phyloP scores from a whole-genome alignment of 2,329 filamentous ascomycete species.

The Fusarium miscanthi region DNA sequence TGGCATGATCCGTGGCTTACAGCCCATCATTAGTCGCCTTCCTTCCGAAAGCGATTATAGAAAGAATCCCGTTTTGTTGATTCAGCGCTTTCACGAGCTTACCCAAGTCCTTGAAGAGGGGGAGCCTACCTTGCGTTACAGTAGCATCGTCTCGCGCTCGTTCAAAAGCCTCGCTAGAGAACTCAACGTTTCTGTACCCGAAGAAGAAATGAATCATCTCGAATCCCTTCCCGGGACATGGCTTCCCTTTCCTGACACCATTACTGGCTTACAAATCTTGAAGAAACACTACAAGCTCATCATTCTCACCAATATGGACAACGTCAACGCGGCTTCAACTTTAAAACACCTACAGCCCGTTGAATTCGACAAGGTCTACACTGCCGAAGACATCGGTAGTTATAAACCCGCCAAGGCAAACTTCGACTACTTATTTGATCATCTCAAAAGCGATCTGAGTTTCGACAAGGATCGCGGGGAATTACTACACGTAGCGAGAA shows the following conservation, averaged over 20 bases:
- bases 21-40: not conserved
- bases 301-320: conserved; percentile 21
- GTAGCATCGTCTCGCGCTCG: not conserved
- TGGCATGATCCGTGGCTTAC: conserved; percentile 3
- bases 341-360: not conserved
- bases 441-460: not conserved
- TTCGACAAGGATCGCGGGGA: conserved; percentile 11
- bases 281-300: conserved; percentile 21
- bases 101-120: not conserved
- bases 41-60: not conserved
- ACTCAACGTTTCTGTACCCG: not conserved
- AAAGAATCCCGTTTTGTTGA: not conserved
- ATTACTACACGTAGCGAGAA: conserved; percentile 23
- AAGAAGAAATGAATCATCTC: not conserved
- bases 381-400: conserved; percentile 21
- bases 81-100: not conserved
- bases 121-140: conserved; percentile 5
- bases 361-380: conserved; percentile 16
- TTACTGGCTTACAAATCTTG: not conserved
- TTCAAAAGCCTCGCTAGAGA: conserved; percentile 5
- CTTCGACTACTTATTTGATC: conserved; percentile 16
- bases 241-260: conserved; percentile 6
- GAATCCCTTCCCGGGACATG: not conserved
- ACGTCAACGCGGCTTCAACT: not conserved
- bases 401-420: conserved; percentile 19